Evolutionary conservation across 1,284 basidiomycete species (phyloP).

Genomic region (Boletus semigastroideus): DNA sequence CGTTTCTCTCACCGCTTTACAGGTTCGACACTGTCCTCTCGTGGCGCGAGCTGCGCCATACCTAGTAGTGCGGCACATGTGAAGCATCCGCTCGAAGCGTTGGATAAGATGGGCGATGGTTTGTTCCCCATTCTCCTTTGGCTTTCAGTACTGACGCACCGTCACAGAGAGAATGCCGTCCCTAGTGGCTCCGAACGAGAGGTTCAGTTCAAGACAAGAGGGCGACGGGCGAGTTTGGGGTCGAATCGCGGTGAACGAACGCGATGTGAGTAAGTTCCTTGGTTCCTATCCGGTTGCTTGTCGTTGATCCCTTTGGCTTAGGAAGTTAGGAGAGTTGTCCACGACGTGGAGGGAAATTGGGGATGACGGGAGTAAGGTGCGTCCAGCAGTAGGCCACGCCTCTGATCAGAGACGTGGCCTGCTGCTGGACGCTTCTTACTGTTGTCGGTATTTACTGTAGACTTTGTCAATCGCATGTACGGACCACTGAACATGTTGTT

Average conservation of each 20-base stretch:
- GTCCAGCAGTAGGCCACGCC: conserved; percentile 20
- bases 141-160: background rate
- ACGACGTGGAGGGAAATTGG: too few relatives aligned
- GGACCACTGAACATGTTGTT: too few relatives aligned
- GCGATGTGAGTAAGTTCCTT: background rate
- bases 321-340: background rate
- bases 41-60: conserved; percentile 10
- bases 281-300: background rate
- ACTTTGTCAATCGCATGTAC: too few relatives aligned
- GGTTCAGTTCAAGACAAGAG: conserved; percentile 3
- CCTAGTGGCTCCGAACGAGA: conserved; percentile 9
- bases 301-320: background rate
- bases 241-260: background rate
- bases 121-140: background rate
- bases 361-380: conserved; percentile 19
- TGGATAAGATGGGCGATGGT: conserved; percentile 11
- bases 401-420: conserved; percentile 13
- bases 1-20: too few relatives aligned
- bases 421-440: conserved; percentile 22
- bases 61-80: too few relatives aligned
- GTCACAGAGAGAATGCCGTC: conserved; percentile 9
- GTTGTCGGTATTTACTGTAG: background rate
- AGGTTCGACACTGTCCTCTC: conserved; percentile 1
- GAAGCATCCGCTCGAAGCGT: background rate
- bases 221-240: background rate